Base-by-base conservation (phyloP, 306 rosid species). In the Aeschynomene evenia region DNA sequence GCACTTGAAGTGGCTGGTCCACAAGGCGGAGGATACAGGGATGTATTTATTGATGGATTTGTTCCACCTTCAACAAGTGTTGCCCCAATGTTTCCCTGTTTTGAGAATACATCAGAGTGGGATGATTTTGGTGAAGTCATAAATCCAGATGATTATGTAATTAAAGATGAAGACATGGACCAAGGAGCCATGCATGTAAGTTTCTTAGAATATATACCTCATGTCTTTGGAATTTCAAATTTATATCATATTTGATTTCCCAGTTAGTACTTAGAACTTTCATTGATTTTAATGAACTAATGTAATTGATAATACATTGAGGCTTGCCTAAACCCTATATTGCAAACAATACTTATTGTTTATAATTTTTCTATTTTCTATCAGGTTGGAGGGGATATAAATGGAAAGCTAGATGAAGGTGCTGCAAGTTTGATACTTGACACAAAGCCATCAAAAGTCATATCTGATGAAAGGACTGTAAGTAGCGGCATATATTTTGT, bases 121-220 rank as follows among this genome's bases (percentile, higher is more conserved):
- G 97, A 88, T 79, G 99, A 94, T 79, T 91, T 87, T 84, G 97
- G 99, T 40, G 97, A 91, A 79, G 95, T 94, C 49, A 94, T 94
- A 80, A 91, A 94, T 79, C 99, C 99, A n/a, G 99, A 94, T 62
- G 96, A 88, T 85, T 94, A 90, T 79, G 97, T 88, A 43, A 90
- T 94, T 51, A 94, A 88, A 81, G 99, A 88, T 64, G 96, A 88
- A 74, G 99, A 91, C 86, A 87, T 91, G 95, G 90, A 91, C 82
- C 89, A 73, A 64, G 66, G 81, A 50, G 66, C 85, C 36, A 81
- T 81, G 81, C 85, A 73, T 72, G 99, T 88, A 40, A 84, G 91
- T 78, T 72, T 76, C 63, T 20, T 61, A 19, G 48, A 52, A 63
- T 63, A 62, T 72, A 67, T 67, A 60, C 63, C 28, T 71, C 6